Evolutionary conservation across 345 rosid genomes (phyloP).

Genomic region (Microthlaspi erraticum): DNA sequence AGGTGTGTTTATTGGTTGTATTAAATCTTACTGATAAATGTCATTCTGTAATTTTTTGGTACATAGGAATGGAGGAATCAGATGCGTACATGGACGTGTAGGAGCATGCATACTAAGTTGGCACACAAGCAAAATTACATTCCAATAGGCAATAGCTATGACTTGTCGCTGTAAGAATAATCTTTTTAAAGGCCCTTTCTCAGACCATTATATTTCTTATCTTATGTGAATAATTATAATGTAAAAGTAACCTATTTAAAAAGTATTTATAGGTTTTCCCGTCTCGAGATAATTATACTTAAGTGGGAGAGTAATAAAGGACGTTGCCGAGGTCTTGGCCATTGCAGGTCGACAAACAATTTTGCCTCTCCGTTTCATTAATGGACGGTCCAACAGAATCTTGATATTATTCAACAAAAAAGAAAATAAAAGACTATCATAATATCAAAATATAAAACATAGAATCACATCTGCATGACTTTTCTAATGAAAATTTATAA

Average conservation of each 20-base stretch:
- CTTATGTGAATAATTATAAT: conserved; percentile 30
- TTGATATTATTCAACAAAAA: conserved; percentile 23
- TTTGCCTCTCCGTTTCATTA: conserved; percentile 48
- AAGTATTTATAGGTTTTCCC: conserved; percentile 1
- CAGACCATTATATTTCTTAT: conserved; percentile 39
- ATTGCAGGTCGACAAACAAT: conserved; percentile 45
- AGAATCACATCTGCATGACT: conserved; percentile 38
- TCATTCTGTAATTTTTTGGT: neutral
- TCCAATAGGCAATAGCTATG: conserved; percentile 39
- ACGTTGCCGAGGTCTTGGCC: conserved; percentile 35
- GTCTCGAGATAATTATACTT: conserved; percentile 18
- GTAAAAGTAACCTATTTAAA: neutral
- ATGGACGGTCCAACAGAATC: conserved; percentile 46
- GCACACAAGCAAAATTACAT: conserved; percentile 36
- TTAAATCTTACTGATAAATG: neutral
- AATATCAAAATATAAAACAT: conserved; percentile 29
- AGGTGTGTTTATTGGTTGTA: neutral
- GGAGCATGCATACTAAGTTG: conserved; percentile 43
- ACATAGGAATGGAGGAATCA: conserved; percentile 39
- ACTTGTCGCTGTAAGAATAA: conserved; percentile 48
- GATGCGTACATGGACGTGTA: conserved; percentile 45
- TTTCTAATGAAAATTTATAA: conserved; percentile 4
- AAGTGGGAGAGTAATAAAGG: conserved; percentile 41
- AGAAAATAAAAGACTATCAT: conserved; percentile 8
- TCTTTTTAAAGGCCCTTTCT: conserved; percentile 45